Evolutionary conservation across 2,329 filamentous ascomycete species (phyloP), one percentile per base, ranked within the genome.

Genomic region (Diaporthe sp.): DNA sequence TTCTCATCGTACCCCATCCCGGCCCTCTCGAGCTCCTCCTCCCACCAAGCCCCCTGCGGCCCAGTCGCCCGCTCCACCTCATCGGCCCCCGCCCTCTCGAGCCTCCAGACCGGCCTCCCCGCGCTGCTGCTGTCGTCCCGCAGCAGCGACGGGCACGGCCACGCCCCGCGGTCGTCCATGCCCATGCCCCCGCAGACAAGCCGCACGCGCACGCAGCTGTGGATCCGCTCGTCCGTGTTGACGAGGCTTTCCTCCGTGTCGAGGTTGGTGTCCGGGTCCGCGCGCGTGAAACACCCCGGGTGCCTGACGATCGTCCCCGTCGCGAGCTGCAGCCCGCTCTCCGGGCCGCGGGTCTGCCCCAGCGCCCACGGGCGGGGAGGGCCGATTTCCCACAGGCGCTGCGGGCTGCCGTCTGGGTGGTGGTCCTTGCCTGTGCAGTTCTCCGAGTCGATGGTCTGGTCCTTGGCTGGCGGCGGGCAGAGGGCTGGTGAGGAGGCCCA

Each of bases 211-310:
- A 81, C 82, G 15, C 76, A 77, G 15, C 76, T 77, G 54, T 83
- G 82, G 10, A 86, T 80, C 22, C 83, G 78, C 77, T 86, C 85
- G 72, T 80, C 79, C 0, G 84, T 86, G 57, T 82, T 79, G 4
- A 81, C 71, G 74, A 86, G 79, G 8, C 82, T 82, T 69, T 83
- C 78, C 15, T 77, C 74, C 0, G 82, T 84, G 35, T 81, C 79
- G n/a, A 78, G 72, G 69, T 85, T 85, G 9, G 80, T 83, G 30
- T 82, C 79, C 58, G 84, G 82, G 77, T 86, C 81, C 12, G 83
- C 80, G 28, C 84, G 80, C 38, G 80, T 79, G 60, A 82, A 83
- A 17, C 83, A 75, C 1, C 84, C 85, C 4, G 85, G 85, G 15
- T 77, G 77, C 19, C 82, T 80, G 13, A 81, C 77, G 1, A 77